These are phyloP conservation scores for Paraphaeosphaeria sporulosa DNA, from an alignment of 2,329 filamentous ascomycete genomes.

Conservation along the genomic window DNA sequence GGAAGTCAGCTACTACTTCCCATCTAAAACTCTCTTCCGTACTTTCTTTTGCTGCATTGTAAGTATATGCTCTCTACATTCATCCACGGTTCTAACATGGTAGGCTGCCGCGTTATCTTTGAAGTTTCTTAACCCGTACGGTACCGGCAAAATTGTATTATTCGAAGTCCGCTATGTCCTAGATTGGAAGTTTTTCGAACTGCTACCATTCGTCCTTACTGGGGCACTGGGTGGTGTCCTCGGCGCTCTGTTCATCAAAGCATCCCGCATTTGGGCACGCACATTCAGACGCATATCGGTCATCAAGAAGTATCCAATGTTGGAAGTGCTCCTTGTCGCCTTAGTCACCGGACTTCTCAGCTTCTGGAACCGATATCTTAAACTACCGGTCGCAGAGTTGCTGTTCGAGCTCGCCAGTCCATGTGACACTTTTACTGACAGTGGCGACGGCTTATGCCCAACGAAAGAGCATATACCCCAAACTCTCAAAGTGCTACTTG, in stretches of 20 bases:
- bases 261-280: conserved; percentile 86
- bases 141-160: conserved; percentile 93
- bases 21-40: conserved; percentile 93
- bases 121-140: conserved; percentile 95
- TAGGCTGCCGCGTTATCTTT: conserved; percentile 80
- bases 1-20: conserved; percentile 97
- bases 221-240: conserved; percentile 84
- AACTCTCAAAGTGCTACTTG: conserved; percentile 73
- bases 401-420: conserved; percentile 90
- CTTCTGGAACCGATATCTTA: conserved; percentile 94
- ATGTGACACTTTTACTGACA: conserved; percentile 73
- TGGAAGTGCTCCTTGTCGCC: conserved; percentile 90
- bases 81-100: conserved; percentile 18
- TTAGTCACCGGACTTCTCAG: conserved; percentile 82
- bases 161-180: conserved; percentile 91
- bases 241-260: conserved; percentile 96
- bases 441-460: conserved; percentile 82
- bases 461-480: conserved; percentile 76
- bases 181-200: conserved; percentile 95
- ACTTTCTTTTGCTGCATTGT: conserved; percentile 99
- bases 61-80: conserved; percentile 32
- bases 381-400: conserved; percentile 87
- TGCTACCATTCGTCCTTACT: conserved; percentile 83
- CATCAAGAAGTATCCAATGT: conserved; percentile 83
- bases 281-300: conserved; percentile 81